Percentiles rank a stretch among this genome's conserved stretches.
Evolutionary conservation across 768 basidiomycete genomes (phyloP).

Genomic region (Calocybe cyanea): DNA sequence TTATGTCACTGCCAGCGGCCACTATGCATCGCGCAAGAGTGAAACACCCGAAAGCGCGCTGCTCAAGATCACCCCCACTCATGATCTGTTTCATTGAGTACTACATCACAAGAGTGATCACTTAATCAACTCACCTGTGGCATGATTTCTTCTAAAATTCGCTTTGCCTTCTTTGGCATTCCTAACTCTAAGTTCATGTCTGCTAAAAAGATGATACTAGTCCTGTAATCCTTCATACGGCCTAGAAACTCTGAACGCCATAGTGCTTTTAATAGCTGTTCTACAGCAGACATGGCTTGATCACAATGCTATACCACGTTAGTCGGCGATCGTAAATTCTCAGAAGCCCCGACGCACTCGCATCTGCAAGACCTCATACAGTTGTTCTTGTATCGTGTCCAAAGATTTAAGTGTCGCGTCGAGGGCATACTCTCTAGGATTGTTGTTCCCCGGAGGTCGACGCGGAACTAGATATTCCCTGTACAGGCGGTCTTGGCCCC

Average conservation of each 20-base stretch:
- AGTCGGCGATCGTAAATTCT: constrained; percentile 3
- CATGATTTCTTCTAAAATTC: constrained; percentile 73
- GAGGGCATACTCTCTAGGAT: constrained; percentile 55
- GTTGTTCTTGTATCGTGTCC: constrained; percentile 37
- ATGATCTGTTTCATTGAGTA: constrained; percentile 46
- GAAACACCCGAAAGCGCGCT: constrained; percentile 71
- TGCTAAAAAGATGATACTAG: constrained; percentile 67
- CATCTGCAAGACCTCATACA: constrained; percentile 44
- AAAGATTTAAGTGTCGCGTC: constrained; percentile 34
- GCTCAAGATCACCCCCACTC: constrained; percentile 68
- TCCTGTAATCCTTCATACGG: constrained; percentile 62
- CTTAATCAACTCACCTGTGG: constrained; percentile 55
- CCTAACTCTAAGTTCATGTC: constrained; percentile 78
- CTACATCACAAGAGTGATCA: not conserved
- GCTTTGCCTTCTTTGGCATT: constrained; percentile 60
- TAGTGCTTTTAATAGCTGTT: constrained; percentile 64
- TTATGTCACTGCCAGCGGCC: constrained; percentile 43
- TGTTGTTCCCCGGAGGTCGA: constrained; percentile 52
- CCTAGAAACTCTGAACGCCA: constrained; percentile 82
- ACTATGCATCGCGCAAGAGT: constrained; percentile 74
- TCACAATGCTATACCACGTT: constrained; percentile 47
- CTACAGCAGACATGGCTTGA: constrained; percentile 58
- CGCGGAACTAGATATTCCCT: constrained; percentile 61
- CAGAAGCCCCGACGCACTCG: constrained; percentile 31
- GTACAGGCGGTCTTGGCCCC: constrained; percentile 64